phyloP scores from a whole-genome alignment of 192 early-diverging fungal species.

The Mortierella claussenii region DNA sequence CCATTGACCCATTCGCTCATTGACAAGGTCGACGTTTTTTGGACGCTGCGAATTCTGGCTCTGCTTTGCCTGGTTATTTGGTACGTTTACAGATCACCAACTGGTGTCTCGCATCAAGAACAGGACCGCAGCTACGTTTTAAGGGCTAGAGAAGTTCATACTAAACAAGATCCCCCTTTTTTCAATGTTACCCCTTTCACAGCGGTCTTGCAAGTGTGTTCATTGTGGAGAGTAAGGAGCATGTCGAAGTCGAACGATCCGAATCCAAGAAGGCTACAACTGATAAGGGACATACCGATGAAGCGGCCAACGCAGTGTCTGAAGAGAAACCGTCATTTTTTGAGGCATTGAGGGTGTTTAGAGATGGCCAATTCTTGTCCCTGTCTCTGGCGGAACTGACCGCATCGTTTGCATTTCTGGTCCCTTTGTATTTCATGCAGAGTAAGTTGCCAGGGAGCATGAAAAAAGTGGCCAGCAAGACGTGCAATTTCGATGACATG shows the following conservation, averaged over 20 bases:
- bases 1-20: constrained; percentile 57
- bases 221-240: constrained; percentile 37
- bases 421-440: constrained; percentile 60
- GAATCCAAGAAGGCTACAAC: not conserved
- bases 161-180: constrained; percentile 21
- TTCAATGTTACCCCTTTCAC: not conserved
- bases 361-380: constrained; percentile 45
- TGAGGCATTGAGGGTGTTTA: constrained; percentile 38
- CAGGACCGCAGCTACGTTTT: too few species aligned
- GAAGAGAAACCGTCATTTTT: constrained; percentile 21
- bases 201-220: constrained; percentile 48
- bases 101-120: too few species aligned
- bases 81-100: constrained; percentile 10
- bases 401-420: constrained; percentile 55
- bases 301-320: not conserved
- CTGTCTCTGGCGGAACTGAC: constrained; percentile 47
- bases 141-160: not conserved
- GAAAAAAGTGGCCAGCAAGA: too few species aligned
- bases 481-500: too few species aligned
- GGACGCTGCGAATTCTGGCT: constrained; percentile 48
- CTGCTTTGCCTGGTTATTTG: constrained; percentile 55
- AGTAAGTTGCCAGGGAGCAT: constrained; percentile 36
- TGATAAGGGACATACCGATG: not conserved
- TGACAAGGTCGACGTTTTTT: constrained; percentile 38
- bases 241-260: not conserved